Conservation (phyloP, 225 moss, liverwort and hornwort genomes). For the Anthoceros angustus region DNA sequence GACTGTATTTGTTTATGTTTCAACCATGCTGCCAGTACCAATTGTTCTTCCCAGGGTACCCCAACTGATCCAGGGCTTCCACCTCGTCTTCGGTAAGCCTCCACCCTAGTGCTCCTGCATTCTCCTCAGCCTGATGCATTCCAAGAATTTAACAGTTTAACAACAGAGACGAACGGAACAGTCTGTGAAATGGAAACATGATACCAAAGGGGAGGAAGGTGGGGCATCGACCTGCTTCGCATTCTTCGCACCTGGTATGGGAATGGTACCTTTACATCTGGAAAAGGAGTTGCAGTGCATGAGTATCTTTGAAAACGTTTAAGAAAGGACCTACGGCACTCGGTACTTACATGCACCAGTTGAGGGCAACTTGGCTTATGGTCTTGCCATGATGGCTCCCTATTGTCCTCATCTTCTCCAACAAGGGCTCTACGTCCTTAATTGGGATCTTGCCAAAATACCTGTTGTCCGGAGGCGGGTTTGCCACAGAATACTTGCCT, state of each 20-base stretch:
- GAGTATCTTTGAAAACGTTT: no score
- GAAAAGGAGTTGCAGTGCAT: neutral
- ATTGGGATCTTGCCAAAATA: constrained; percentile 12
- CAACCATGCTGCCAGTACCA: constrained; percentile 13
- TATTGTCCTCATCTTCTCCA: constrained; percentile 14
- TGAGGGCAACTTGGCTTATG: constrained; percentile 15
- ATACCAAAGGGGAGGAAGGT: neutral
- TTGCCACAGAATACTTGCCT: constrained; percentile 18
- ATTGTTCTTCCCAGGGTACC: constrained; percentile 9
- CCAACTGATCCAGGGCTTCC: constrained; percentile 11
- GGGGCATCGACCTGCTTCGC: constrained; percentile 14
- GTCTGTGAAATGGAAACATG: neutral
- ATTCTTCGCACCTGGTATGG: constrained; percentile 23
- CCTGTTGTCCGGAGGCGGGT: constrained; percentile 14
- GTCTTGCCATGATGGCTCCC: constrained; percentile 13
- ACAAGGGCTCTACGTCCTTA: constrained; percentile 17
- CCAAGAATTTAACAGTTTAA: neutral
- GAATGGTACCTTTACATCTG: constrained; percentile 20
- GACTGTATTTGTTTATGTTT: neutral
- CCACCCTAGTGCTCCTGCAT: constrained; percentile 21
- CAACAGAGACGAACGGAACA: neutral
- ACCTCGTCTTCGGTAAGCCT: constrained; percentile 15
- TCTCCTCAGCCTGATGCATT: constrained; percentile 15
- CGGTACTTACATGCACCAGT: constrained; percentile 14
- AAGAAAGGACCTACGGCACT: neutral